Evolutionary conservation across 495 filamentous ascomycete species (phyloP).

Genomic region (Evernia prunastri): DNA sequence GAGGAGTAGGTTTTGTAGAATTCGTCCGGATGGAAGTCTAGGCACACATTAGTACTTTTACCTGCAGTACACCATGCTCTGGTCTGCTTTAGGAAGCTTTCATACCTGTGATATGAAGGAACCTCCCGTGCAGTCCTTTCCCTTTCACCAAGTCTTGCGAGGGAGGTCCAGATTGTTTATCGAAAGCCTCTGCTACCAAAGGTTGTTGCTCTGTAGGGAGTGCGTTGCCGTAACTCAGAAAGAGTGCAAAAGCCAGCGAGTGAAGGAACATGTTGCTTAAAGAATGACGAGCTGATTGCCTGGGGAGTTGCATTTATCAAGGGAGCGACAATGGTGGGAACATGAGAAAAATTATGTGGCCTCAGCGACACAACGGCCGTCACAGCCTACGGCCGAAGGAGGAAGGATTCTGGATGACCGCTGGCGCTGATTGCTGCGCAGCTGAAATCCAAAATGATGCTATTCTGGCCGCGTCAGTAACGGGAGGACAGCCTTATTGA

Average conservation of each 20-base stretch:
- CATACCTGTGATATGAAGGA: conserved; percentile 90
- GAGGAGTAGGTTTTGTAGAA: conserved; percentile 75
- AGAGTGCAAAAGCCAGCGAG: conserved; percentile 6
- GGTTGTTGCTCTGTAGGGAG: conserved; percentile 16
- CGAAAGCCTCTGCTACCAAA: not conserved
- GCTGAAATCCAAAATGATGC: not conserved
- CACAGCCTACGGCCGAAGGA: not conserved
- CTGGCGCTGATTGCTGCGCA: not conserved
- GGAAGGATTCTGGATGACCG: not conserved
- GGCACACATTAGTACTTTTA: conserved; percentile 9
- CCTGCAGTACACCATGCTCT: not conserved
- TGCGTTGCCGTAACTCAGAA: conserved; percentile 4
- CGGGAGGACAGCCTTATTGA: not conserved
- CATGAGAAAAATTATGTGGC: not conserved
- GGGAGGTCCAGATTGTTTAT: not conserved
- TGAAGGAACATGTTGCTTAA: conserved; percentile 12
- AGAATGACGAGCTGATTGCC: not conserved
- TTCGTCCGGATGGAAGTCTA: conserved; percentile 85
- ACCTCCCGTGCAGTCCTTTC: conserved; percentile 63
- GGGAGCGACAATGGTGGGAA: not conserved
- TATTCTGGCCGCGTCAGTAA: not conserved
- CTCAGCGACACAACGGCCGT: not conserved
- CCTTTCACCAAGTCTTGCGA: not conserved
- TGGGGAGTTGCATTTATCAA: not conserved
- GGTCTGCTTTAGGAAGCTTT: conserved; percentile 1